Evolutionary conservation across 768 basidiomycete species (phyloP), one percentile per base, ranked within the genome.

Genomic region (Trametes punicea): DNA sequence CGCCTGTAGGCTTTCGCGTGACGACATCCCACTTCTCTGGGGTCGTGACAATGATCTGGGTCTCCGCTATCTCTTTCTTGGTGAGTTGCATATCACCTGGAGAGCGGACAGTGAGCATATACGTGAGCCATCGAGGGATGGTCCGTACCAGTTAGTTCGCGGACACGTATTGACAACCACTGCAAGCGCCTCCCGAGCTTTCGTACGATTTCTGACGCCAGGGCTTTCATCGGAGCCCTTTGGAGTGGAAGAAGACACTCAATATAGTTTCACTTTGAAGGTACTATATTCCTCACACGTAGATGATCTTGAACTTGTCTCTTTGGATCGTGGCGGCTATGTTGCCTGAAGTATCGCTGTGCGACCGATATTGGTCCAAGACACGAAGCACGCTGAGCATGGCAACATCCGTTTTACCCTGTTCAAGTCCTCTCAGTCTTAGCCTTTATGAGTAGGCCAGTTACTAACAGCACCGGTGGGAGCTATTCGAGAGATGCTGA

Each of bases 21-120:
- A 99, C 97, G 0, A 99, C 97, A 63, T 98, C 97, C 97, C 97
- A 99, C 70, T 99, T 99, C 70, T 99, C 97, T 0, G 97, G 97
- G 1, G 97, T 99, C 2, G 97, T 99, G 6, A 99, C 94, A 56
- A 99, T 98, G 41, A 99, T 87, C 67, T 98, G 96, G 9, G 97
- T 98, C 70, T 89, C 85, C 1, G 89, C 88, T 57, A 99, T 94
- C 73, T 98, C 96, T 33, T 84, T 80, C 70, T 90, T 88, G 15
- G 97, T 93, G 69, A 99, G 73, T 70, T 98, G 97, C 95, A 98
- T 98, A 66, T 99, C 97, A 71, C 96, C 77, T 74, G 57, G 34
- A 1, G 9, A n/a, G n/a, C n/a, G n/a, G 42, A 31, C 3, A 40
- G 46, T 55, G 20, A 30, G 8, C 5, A 51, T 39, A 11, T 36